Evolutionary conservation across 2,329 filamentous ascomycete genomes (phyloP).

Genomic region (Lasiodiplodia hormozganensis): DNA sequence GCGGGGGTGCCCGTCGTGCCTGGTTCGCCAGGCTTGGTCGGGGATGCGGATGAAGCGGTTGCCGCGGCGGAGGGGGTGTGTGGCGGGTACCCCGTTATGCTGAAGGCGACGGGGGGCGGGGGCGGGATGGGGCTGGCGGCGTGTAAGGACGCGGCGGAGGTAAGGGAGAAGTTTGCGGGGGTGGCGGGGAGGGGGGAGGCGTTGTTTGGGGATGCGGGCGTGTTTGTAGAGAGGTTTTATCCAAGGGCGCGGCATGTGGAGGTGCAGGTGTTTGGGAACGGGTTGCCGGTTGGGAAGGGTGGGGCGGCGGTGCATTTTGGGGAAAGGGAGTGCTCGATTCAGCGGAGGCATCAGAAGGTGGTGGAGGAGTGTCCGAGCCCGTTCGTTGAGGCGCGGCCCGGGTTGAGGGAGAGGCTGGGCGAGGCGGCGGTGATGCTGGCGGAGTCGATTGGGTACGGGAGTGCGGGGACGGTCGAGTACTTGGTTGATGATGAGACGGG

Average conservation of each 20-base stretch:
- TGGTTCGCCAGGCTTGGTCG: slow-evolving; percentile 58
- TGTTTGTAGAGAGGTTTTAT: slow-evolving; percentile 86
- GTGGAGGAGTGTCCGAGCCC: slow-evolving; percentile 89
- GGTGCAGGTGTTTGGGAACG: slow-evolving; percentile 89
- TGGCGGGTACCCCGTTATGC: slow-evolving; percentile 52
- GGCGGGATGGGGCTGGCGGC: slow-evolving; percentile 87
- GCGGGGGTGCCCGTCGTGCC: slow-evolving; percentile 64
- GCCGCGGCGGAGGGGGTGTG: slow-evolving; percentile 49
- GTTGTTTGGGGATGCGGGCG: slow-evolving; percentile 82
- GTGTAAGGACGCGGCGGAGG: slow-evolving; percentile 72
- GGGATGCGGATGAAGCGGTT: slow-evolving; percentile 56
- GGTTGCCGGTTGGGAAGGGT: too few relatives aligned
- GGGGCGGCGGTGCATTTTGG: slow-evolving; percentile 84
- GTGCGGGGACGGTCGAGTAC: slow-evolving; percentile 89
- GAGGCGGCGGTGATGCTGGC: slow-evolving; percentile 74
- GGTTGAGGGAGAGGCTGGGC: slow-evolving; percentile 67
- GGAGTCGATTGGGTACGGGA: slow-evolving; percentile 70
- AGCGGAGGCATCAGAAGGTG: slow-evolving; percentile 88
- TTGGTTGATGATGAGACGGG: slow-evolving; percentile 82
- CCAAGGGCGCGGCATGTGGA: slow-evolving; percentile 83
- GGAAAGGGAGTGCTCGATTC: slow-evolving; percentile 87
- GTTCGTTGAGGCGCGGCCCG: slow-evolving; percentile 57
- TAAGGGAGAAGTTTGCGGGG: slow-evolving; percentile 71
- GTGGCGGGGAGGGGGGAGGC: slow-evolving; percentile 76
- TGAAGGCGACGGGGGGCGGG: slow-evolving; percentile 68